phyloP scores from a whole-genome alignment of 768 basidiomycete species.

The Amylocystis lapponica region DNA sequence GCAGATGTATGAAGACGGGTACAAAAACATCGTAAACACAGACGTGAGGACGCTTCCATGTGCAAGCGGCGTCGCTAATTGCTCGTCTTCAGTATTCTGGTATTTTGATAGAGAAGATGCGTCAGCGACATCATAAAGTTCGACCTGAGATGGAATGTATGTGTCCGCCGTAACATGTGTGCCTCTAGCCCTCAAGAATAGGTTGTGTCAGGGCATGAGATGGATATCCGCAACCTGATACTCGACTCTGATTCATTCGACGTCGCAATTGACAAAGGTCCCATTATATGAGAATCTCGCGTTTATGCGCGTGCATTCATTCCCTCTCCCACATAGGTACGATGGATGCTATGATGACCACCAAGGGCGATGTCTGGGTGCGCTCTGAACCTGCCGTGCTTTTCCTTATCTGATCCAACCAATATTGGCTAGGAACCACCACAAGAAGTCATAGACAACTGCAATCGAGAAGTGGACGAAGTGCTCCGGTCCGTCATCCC shows the following conservation, averaged over 20 bases:
- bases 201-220: constrained; percentile 76
- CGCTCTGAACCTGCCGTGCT: constrained; percentile 9
- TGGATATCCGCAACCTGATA: constrained; percentile 69
- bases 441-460: constrained; percentile 60
- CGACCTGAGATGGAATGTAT: constrained; percentile 72
- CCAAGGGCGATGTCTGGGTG: constrained; percentile 81
- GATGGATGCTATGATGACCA: constrained; percentile 88
- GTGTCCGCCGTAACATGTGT: too few species aligned
- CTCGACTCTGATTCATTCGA: constrained; percentile 65
- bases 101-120: constrained; percentile 73
- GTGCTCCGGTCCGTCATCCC: constrained; percentile 49
- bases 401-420: neutral
- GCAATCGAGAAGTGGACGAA: constrained; percentile 72
- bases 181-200: neutral
- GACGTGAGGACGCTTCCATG: constrained; percentile 52
- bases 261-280: constrained; percentile 80
- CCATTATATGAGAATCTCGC: neutral
- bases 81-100: constrained; percentile 56
- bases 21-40: constrained; percentile 70
- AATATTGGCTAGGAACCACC: constrained; percentile 58
- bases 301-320: neutral
- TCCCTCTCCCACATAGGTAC: constrained; percentile 40
- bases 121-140: constrained; percentile 36
- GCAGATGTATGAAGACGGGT: constrained; percentile 87
- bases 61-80: neutral